Conservation (phyloP, 352 stramenopile species). For the Phytophthora pisi region DNA sequence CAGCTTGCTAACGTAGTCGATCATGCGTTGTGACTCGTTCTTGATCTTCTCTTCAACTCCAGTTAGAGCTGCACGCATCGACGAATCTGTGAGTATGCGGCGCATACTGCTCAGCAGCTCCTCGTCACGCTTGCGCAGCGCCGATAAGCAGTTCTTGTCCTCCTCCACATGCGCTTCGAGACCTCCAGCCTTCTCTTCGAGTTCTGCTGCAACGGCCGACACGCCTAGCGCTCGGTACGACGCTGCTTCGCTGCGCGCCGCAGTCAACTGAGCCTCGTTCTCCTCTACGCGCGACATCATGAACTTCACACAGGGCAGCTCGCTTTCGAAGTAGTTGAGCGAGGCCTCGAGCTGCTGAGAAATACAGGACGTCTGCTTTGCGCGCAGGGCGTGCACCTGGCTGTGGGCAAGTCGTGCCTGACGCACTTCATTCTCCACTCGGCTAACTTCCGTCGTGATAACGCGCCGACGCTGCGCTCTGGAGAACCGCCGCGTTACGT, state of each 20-base stretch:
- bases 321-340: constrained; percentile 75
- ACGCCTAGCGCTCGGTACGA: constrained; percentile 64
- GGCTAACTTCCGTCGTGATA: constrained; percentile 43
- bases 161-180: constrained; percentile 56
- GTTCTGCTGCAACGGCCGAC: constrained; percentile 52
- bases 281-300: constrained; percentile 72
- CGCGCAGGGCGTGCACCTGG: constrained; percentile 46
- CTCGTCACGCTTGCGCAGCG: constrained; percentile 56
- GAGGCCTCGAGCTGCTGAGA: constrained; percentile 71
- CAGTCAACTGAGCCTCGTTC: constrained; percentile 43
- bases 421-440: constrained; percentile 45
- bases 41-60: constrained; percentile 48
- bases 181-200: constrained; percentile 46
- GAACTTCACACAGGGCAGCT: constrained; percentile 82
- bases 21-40: constrained; percentile 63
- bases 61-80: constrained; percentile 21
- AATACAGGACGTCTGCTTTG: constrained; percentile 56
- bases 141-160: constrained; percentile 50
- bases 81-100: constrained; percentile 32
- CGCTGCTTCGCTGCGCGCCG: constrained; percentile 48
- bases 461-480: constrained; percentile 43
- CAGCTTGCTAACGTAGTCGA: constrained; percentile 67
- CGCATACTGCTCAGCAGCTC: constrained; percentile 49
- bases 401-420: constrained; percentile 43
- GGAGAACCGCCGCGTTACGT: constrained; percentile 46